These are phyloP conservation scores for Moringa oleifera DNA, from an alignment of 345 rosid genomes.

Conservation along the genomic window DNA sequence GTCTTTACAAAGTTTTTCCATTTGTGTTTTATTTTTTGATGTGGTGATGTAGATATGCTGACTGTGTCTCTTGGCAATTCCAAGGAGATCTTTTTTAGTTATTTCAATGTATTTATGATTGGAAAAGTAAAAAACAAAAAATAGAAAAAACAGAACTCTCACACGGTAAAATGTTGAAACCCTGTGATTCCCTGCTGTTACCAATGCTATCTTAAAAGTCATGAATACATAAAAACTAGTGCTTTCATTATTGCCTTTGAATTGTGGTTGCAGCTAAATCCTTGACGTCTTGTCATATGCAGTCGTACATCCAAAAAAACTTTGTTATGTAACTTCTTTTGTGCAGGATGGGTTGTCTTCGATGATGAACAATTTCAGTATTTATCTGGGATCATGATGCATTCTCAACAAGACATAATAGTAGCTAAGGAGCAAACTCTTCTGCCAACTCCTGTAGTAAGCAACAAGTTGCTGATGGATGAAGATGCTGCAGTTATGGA, in stretches of 20 bases:
- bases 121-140: too few relatives aligned
- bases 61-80: too few relatives aligned
- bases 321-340: constrained; percentile 1
- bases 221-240: neutral
- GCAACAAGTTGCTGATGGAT: constrained; percentile 38
- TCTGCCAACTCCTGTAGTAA: constrained; percentile 24
- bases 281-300: neutral
- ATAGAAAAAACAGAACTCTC: too few relatives aligned
- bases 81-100: too few relatives aligned
- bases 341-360: constrained; percentile 78
- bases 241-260: neutral
- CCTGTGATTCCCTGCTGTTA: neutral
- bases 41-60: neutral
- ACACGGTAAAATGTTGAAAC: neutral
- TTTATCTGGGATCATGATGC: constrained; percentile 58
- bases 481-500: constrained; percentile 69
- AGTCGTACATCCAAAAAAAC: too few relatives aligned
- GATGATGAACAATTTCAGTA: constrained; percentile 80
- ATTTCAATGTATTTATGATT: too few relatives aligned
- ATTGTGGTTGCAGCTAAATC: neutral
- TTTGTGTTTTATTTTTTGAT: too few relatives aligned
- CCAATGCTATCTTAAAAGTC: neutral
- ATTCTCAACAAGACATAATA: constrained; percentile 24
- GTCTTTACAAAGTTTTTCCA: too few relatives aligned
- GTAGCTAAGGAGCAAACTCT: constrained; percentile 26